These are phyloP conservation scores for Detonula confervacea DNA, from an alignment of 352 stramenopile genomes.

Conservation along the genomic window DNA sequence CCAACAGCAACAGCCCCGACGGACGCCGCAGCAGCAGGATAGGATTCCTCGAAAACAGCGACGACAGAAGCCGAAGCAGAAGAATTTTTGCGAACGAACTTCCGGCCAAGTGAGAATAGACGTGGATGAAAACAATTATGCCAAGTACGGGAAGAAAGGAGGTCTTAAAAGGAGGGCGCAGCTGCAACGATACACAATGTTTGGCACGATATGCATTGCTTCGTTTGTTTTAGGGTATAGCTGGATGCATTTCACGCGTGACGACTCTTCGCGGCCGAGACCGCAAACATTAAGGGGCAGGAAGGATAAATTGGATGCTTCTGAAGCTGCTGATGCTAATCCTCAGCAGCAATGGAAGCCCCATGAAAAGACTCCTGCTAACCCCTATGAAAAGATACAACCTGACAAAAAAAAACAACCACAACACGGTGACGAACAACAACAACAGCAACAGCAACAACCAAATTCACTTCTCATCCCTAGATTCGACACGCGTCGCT, in stretches of 20 bases:
- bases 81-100: constrained; percentile 1
- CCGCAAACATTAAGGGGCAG: too few species aligned
- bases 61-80: not conserved
- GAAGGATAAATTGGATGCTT: too few species aligned
- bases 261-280: not conserved
- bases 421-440: not conserved
- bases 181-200: not conserved
- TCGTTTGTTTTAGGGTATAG: not conserved
- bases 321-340: too few species aligned
- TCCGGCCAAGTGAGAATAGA: not conserved
- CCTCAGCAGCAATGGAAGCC: not conserved
- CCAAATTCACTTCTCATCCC: not conserved
- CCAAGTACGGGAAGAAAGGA: constrained; percentile 31
- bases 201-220: not conserved
- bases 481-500: constrained; percentile 2
- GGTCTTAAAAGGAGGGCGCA: not conserved
- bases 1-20: too few species aligned
- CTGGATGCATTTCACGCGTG: constrained; percentile 2
- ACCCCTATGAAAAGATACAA: not conserved
- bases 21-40: too few species aligned
- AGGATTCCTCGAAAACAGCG: too few species aligned
- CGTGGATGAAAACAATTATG: constrained; percentile 23
- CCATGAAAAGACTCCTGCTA: not conserved
- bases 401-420: not conserved
- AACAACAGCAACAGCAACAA: too few species aligned